Base-by-base conservation (phyloP, 441 rosid genomes). In the Melastoma candidum region DNA sequence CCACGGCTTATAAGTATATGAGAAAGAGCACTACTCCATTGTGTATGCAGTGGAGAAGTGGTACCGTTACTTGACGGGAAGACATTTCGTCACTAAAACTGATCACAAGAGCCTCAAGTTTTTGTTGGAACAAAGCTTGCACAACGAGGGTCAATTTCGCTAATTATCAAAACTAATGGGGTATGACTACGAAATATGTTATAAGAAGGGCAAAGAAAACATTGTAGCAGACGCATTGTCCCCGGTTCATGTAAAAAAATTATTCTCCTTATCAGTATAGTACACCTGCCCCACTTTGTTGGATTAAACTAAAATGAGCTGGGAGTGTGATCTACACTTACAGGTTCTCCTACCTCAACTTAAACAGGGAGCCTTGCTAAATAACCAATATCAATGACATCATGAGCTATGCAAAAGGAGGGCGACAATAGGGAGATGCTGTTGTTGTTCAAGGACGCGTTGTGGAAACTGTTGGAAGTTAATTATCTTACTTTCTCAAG, bases 401-500 rank as follows among this genome's bases (percentile, higher is more conserved):
- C 22, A 17, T 17, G 22, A 17, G 22, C 22, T 17, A 17, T 17
- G 22, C 22, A 17, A 17, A 17, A 83, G 49, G 32, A 77, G 63
- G 89, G 89, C 61, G 87, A 78, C 57, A 62, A 77, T 48, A 85
- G 77, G 64, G 84, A 90, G 68, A 87, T 89, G 57, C 54, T 90
- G 56, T 52, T 47, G 55, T 54, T 90, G 62, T 87, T 90, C 58
- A 90, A 84, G 70, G 65, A 68, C 63, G 84, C 87, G 11, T 39
- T 87, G 47, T 57, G 64, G 48, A 73, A 72, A 7, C 72, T 73
- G 56, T 63, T 87, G 54, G 80, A 73, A 44, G 93, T 83, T n/a
- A 90, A 90, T 56, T 96, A 90, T 75, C 85, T 75, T 64, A 85
- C 96, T 1, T 80, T 78, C 56, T 85, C 98, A 0, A 78, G 85